These are phyloP conservation scores for Paramyrothecium sp. DNA, from an alignment of 2,329 filamentous ascomycete species.

Conservation along the genomic window DNA sequence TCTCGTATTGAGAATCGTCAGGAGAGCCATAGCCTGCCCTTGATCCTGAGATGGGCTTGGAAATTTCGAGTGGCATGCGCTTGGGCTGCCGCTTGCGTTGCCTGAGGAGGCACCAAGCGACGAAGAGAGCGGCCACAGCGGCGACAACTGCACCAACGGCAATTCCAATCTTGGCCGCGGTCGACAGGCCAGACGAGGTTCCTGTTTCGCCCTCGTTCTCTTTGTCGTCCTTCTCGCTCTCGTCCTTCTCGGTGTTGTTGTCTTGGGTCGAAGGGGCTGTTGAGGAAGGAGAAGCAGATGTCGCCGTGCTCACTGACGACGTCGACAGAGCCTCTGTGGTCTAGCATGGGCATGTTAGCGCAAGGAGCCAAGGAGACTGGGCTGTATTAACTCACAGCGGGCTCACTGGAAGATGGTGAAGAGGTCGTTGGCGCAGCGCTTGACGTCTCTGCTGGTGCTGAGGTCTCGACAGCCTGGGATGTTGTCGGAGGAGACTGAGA, in stretches of 20 bases:
- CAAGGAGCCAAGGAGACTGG: background rate
- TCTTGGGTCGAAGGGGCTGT: slow-evolving; percentile 11
- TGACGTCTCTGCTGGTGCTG: slow-evolving; percentile 4
- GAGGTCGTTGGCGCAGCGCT: slow-evolving; percentile 2
- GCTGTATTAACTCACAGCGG: slow-evolving; percentile 12
- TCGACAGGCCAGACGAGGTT: slow-evolving; percentile 15
- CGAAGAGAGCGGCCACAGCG: slow-evolving; percentile 35
- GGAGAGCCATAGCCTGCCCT: slow-evolving; percentile 35
- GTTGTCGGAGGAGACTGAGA: slow-evolving; percentile 2
- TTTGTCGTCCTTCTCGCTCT: slow-evolving; percentile 1
- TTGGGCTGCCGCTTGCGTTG: slow-evolving; percentile 24
- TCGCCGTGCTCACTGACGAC: slow-evolving; percentile 5
- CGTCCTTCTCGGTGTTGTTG: slow-evolving; percentile 7
- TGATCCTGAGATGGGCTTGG: slow-evolving; percentile 47
- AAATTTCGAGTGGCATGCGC: slow-evolving; percentile 41
- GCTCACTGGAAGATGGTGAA: slow-evolving; percentile 5
- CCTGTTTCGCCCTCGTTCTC: slow-evolving; percentile 13
- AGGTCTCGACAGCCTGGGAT: slow-evolving; percentile 6
- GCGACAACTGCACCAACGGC: slow-evolving; percentile 43
- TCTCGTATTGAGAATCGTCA: slow-evolving; percentile 34
- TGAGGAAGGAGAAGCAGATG: slow-evolving; percentile 8
- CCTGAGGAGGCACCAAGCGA: slow-evolving; percentile 36
- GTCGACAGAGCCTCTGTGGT: slow-evolving; percentile 9
- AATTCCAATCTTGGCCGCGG: slow-evolving; percentile 47
- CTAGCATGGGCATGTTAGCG: slow-evolving; percentile 10